Evolutionary conservation across 306 rosid genomes (phyloP).

Genomic region (Malus domestica): ASM211411v1 NC_041803.1:11183501-11184000

Average conservation of each 20-base stretch:
- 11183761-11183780: neutral
- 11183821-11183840: neutral
- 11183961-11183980: too few relatives aligned
- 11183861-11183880: neutral
- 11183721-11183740: neutral
- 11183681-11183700: neutral
- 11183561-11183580: constrained; percentile 34
- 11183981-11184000: too few relatives aligned
- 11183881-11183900: neutral
- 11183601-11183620: constrained; percentile 47
- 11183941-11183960: too few relatives aligned
- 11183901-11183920: too few relatives aligned
- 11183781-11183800: neutral
- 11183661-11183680: neutral
- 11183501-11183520: constrained; percentile 2
- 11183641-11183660: neutral
- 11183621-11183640: constrained; percentile 52
- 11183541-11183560: neutral
- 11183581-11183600: constrained; percentile 68
- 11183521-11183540: neutral
- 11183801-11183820: neutral
- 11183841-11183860: neutral
- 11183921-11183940: too few relatives aligned
- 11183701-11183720: neutral
- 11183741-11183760: neutral